Percentiles rank a stretch among this genome's conserved stretches.
phyloP scores from a whole-genome alignment of 371 early-diverging fungal species.

The Coemansia sp. region DNA sequence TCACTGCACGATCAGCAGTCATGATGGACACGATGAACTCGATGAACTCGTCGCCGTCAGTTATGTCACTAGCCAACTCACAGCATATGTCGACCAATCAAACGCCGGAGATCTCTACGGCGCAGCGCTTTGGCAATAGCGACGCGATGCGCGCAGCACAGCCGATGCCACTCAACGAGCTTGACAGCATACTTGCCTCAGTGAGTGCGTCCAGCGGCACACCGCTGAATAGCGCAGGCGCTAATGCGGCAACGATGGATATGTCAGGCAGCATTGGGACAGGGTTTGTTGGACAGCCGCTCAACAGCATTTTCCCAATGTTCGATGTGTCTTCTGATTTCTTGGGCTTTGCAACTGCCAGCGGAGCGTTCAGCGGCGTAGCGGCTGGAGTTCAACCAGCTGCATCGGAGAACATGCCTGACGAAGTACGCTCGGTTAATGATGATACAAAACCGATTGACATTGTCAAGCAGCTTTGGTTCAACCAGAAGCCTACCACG shows the following conservation, averaged over 20 bases:
- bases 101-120: slow-evolving; percentile 22
- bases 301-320: not conserved
- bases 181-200: slow-evolving; percentile 19
- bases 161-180: slow-evolving; percentile 4
- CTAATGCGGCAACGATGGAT: not conserved
- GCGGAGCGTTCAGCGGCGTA: not conserved
- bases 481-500: slow-evolving; percentile 12
- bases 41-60: slow-evolving; percentile 29
- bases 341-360: not conserved
- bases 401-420: not conserved
- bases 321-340: not conserved
- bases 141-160: not conserved
- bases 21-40: slow-evolving; percentile 19
- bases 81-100: slow-evolving; percentile 23
- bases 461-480: slow-evolving; percentile 22
- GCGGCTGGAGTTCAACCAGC: not conserved
- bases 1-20: slow-evolving; percentile 1
- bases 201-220: slow-evolving; percentile 3
- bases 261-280: not conserved
- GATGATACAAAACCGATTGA: slow-evolving; percentile 8
- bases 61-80: slow-evolving; percentile 18
- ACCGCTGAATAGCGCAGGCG: slow-evolving; percentile 6
- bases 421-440: slow-evolving; percentile 4
- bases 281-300: not conserved
- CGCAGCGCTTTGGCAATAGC: slow-evolving; percentile 11